Base-by-base conservation (phyloP, 352 stramenopile genomes). In the Phytophthora aleatoria region DNA sequence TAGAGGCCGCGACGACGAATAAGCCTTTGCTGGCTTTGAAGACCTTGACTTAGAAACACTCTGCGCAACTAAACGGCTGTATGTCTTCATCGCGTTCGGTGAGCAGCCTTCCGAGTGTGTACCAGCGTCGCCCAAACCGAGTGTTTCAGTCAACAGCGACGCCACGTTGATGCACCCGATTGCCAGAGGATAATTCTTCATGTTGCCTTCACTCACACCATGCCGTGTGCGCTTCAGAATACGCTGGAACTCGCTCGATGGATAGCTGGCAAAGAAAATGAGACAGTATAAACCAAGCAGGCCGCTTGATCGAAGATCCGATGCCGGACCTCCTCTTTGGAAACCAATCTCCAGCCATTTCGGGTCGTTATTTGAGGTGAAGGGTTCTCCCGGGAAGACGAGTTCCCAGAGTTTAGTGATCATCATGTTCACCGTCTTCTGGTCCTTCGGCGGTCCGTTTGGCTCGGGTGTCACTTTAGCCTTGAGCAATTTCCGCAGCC, bases 171-270 rank as follows among this genome's bases (percentile, higher is more conserved):
- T 95, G 61, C 87, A 94, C 11, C 81, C 87, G 50, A 95, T 92
- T 24, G 85, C 85, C n/a, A 95, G 68, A 20, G 87, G 87, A 47
- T 95, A 95, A 71, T 92, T 94, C 58, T 93, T 93, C 81, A 95
- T 89, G 73, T 95, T 91, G 38, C 85, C 87, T 71, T 89, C 77
- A 62, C 87, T 94, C 55, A 94, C 85, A 57, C 85, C 86, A 72
- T 92, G 84, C 10, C 85, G 79, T 5, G 84, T 94, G 38, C 87
- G 81, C 20, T 82, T 76, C 26, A 93, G 71, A 45, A 93, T 94
- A 15, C 82, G 76, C 59, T 83, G 67, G 43, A 91, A 91, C 35
- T 92, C 74, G 35, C 66, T 68, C 11, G 78, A 83, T 28, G 85
- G 79, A 39, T 86, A 79, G 20, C 70, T 86, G 35, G 90, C 81